Conservation (phyloP, 225 moss, liverwort and hornwort genomes). For the Marchantia polymorpha region DNA sequence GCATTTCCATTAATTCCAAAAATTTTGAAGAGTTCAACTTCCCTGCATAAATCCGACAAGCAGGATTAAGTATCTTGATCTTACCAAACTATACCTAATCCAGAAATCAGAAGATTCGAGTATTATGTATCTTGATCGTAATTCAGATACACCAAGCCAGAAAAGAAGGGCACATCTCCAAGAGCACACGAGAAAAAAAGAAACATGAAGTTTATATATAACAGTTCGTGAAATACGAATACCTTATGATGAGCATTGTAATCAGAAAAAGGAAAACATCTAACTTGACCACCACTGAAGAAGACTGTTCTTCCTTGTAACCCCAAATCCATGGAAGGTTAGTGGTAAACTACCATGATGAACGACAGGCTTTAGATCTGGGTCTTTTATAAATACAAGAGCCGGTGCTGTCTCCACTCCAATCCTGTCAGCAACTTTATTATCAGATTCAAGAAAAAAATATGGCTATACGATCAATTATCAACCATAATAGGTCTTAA, state of each 20-base stretch:
- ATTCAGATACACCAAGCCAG: neutral
- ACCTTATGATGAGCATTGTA: too few species aligned
- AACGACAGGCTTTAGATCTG: constrained; percentile 64
- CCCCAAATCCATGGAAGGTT: neutral
- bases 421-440: constrained; percentile 29
- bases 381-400: constrained; percentile 69
- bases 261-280: neutral
- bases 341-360: constrained; percentile 39
- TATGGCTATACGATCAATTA: neutral
- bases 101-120: neutral
- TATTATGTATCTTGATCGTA: neutral
- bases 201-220: too few species aligned
- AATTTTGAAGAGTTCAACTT: constrained; percentile 39
- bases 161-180: too few species aligned
- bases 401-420: constrained; percentile 65
- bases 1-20: constrained; percentile 47
- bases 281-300: neutral
- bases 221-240: too few species aligned
- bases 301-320: neutral
- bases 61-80: neutral
- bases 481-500: neutral
- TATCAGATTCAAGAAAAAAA: neutral
- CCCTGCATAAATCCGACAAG: constrained; percentile 24
- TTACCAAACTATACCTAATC: neutral
- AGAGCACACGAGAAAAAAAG: too few species aligned